Base-by-base conservation (phyloP, 2,329 filamentous ascomycete genomes). In the Colletotrichum sp. region DNA sequence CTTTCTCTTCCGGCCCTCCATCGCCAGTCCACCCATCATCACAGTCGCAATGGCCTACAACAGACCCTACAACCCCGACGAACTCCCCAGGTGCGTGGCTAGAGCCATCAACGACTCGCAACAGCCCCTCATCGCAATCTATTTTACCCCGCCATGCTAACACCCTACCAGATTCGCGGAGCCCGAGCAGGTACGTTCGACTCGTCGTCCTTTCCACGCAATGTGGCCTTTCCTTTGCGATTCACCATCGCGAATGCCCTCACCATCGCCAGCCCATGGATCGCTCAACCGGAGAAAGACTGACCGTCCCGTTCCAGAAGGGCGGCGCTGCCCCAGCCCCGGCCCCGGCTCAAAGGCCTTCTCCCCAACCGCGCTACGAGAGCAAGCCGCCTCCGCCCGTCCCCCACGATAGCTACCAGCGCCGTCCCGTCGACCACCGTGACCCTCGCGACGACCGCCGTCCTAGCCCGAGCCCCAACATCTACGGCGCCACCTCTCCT, bases 41-140 rank as follows among this genome's bases (percentile, higher is more conserved):
- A 36, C n/a, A 34, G 38, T 74, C 78, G 85, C 83, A 77, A 99
- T 99, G 96, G 96, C 96, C 72, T 99, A 99, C 90, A 98, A 98
- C 87, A 93, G 93, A 84, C 92, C 94, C 72, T 97, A 96, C 88
- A 98, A 99, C 85, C 96, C 96, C 38, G 96, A 99, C 88, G 95
- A 96, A 83, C 92, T 99, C 78, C 96, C 96, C 83, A 95, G 95
- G 94, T 97, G 90, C 87, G 93, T 86, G 34, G 15, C 57, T 18
- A 21, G 43, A 52, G 43, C 43, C 43, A 13, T 52, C n/a, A 63
- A 67, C 70, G 52, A 77, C 65, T 75, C 77, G 80, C 43, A 43
- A 26, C 43, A 68, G 48, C 70, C 61, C 61, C 58, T 78, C 65
- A 63, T 43, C 57, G 43, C 43, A 71, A 73, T 71, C 64, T 67